Evolutionary conservation across 2,329 filamentous ascomycete species (phyloP).

Genomic region (Colletotrichum sp.): DNA sequence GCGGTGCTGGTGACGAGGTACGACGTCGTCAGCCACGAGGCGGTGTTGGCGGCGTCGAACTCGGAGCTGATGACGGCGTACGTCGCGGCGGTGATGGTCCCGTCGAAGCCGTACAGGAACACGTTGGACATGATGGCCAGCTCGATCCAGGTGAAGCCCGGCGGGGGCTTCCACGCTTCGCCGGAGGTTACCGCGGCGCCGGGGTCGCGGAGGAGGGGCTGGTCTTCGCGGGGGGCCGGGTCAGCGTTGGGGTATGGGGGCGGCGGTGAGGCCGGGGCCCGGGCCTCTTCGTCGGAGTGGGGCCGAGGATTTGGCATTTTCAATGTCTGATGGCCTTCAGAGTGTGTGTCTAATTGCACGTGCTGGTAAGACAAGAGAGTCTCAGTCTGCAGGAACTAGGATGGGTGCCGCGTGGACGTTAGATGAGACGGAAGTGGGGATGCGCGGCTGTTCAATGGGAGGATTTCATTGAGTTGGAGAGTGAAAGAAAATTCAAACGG

Average conservation of each 20-base stretch:
- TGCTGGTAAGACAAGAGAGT: neutral
- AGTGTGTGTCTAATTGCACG: neutral
- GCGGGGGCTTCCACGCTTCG: constrained; percentile 50
- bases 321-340: neutral
- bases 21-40: constrained; percentile 77
- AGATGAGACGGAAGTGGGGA: neutral
- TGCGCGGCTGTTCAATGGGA: neutral
- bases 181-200: neutral
- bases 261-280: neutral
- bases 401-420: neutral
- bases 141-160: constrained; percentile 63
- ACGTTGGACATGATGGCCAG: constrained; percentile 69
- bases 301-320: neutral
- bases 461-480: neutral
- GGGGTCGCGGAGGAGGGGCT: constrained; percentile 26
- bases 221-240: constrained; percentile 19
- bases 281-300: constrained; percentile 7
- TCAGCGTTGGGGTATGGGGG: neutral
- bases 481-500: neutral
- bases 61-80: constrained; percentile 79
- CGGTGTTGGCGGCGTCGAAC: constrained; percentile 73
- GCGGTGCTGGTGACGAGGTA: constrained; percentile 75
- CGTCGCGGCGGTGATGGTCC: constrained; percentile 75
- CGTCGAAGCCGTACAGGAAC: constrained; percentile 72
- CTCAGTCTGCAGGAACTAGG: neutral